Conservation (phyloP, 805 yeast species). For the Cyberlindnera americana region DNA sequence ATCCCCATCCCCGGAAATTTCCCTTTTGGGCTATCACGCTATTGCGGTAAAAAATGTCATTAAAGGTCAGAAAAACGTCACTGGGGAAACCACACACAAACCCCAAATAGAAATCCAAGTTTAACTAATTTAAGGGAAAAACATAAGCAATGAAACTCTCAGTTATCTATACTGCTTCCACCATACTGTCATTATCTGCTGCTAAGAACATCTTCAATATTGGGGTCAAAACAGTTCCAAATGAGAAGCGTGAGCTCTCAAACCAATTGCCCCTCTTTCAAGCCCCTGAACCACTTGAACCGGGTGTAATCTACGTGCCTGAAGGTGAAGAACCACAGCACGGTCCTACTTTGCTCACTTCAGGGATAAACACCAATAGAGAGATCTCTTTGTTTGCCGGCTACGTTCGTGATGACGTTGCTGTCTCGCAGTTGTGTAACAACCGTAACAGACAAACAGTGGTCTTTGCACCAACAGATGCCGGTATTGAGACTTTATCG, state of each 20-base stretch:
- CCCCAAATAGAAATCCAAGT: no score
- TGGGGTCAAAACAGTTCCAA: conserved; percentile 3
- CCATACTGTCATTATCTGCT: neutral
- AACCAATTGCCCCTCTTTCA: conserved; percentile 20
- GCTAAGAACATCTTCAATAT: conserved; percentile 15
- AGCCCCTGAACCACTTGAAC: conserved; percentile 11
- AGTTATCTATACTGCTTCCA: neutral
- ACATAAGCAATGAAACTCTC: conserved; percentile 6
- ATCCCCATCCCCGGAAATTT: neutral
- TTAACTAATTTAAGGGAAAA: no score
- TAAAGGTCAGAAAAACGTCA: neutral
- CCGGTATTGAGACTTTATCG: conserved; percentile 47
- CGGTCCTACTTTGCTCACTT: conserved; percentile 29
- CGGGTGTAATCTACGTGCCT: conserved; percentile 15
- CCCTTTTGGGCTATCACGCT: neutral
- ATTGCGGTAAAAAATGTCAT: neutral
- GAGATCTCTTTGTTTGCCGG: conserved; percentile 62
- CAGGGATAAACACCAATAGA: conserved; percentile 30
- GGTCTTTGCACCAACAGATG: conserved; percentile 70
- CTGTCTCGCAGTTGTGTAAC: conserved; percentile 46
- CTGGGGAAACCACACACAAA: neutral
- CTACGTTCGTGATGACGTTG: conserved; percentile 62
- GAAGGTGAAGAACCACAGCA: conserved; percentile 29
- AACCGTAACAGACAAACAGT: conserved; percentile 39
- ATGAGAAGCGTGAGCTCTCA: conserved; percentile 1